These are phyloP conservation scores for Pleoardoris graminearum DNA, from an alignment of 2,329 filamentous ascomycete species.

Conservation along the genomic window DNA sequence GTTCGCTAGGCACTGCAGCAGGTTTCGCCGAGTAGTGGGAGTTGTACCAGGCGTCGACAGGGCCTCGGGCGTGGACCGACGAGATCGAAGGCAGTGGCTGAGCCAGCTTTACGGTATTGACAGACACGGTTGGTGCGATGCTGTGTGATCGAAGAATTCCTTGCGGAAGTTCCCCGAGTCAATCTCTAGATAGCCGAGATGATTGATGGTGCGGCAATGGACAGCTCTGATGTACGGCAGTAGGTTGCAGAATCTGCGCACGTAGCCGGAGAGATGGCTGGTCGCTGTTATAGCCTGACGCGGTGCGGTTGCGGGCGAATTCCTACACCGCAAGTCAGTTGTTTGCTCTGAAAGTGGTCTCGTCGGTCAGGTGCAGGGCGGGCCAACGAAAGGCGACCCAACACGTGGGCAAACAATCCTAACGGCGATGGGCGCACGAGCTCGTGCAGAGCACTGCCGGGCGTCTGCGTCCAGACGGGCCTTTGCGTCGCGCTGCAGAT, in stretches of 20 bases:
- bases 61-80: constrained; percentile 79
- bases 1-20: constrained; percentile 72
- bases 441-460: constrained; percentile 11
- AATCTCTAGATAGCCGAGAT: constrained; percentile 32
- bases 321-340: constrained; percentile 42
- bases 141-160: constrained; percentile 12
- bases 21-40: constrained; percentile 66
- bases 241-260: constrained; percentile 36
- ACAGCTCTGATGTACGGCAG: constrained; percentile 30
- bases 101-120: constrained; percentile 85
- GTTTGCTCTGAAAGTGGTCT: constrained; percentile 34
- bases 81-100: constrained; percentile 75
- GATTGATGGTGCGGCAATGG: constrained; percentile 19
- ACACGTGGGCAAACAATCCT: constrained; percentile 38
- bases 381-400: constrained; percentile 30
- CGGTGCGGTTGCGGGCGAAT: constrained; percentile 21
- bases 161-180: constrained; percentile 22
- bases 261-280: constrained; percentile 32
- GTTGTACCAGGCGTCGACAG: constrained; percentile 73
- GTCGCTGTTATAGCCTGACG: constrained; percentile 32
- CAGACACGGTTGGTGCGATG: constrained; percentile 12
- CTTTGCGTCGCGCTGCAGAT: constrained; percentile 19
- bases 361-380: constrained; percentile 25
- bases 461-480: constrained; percentile 9
- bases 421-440: constrained; percentile 14